Base-by-base conservation (phyloP, 228 moss, liverwort and hornwort genomes). In the Sphagnum fallax region DNA sequence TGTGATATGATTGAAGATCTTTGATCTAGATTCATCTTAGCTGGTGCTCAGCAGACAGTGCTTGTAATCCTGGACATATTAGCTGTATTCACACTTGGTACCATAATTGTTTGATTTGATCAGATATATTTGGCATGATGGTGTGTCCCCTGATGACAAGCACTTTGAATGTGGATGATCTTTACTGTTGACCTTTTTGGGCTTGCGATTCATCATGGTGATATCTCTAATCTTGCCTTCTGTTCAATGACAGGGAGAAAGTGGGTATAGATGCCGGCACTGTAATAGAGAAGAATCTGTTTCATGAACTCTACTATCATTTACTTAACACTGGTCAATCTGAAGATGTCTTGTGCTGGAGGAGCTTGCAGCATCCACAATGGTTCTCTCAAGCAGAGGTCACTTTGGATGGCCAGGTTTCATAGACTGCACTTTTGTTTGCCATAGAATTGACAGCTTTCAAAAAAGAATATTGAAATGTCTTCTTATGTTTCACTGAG, bases 281-380 rank as follows among this genome's bases (percentile, higher is more conserved):
- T 15, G 94, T 91, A 78, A 94, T 91, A 49, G 81, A 86, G 5
- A 88, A 79, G 15, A 94, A 91, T 69, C 72, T 94, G 55, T 75
- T 83, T 74, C 94, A 94, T 71, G 81, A 94, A 74, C 75, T 94
- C 0, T 90, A 74, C 64, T 94, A 90, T 64, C 94, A 94, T 66
- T 84, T 90, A 52, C 70, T 94, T 50, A 91, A 88, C 64, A 87
- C 90, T 6, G 84, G 89, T 51, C 94, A 94, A 73, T 81, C 88
- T 8, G 88, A 94, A 58, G 94, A 94, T 71, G 63, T 91, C 66
- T 79, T 91, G 63, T 94, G 94, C 77, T 94, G 94, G 94, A 87
- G 71, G 66, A 91, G 91, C 64, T 61, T 79, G 5, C 69, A 83
- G n/a, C 75, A 91, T 59, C 57, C 90, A 4, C 84, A 88, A 63